Conservation (phyloP, 208 protist genomes). For the Wallacemonas sp. region DNA sequence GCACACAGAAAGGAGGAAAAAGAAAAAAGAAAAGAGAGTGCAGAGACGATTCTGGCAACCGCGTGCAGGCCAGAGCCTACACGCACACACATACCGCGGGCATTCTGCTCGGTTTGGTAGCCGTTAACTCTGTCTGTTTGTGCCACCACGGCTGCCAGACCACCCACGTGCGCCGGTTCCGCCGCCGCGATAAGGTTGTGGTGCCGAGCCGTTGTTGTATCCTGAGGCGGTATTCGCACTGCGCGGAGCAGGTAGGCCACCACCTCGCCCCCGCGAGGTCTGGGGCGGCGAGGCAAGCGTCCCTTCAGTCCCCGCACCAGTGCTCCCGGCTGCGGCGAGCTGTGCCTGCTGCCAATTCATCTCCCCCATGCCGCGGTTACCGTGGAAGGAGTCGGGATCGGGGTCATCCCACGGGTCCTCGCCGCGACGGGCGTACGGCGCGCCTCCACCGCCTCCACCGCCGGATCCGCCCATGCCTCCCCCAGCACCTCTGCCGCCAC, state of each 20-base stretch:
- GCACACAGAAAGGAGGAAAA: background rate
- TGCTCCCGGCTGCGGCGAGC: slow-evolving; percentile 21
- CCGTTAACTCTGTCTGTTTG: too few species aligned
- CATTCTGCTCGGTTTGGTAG: too few species aligned
- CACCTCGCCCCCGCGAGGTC: background rate
- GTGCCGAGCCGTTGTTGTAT: too few species aligned
- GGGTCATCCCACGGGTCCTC: slow-evolving; percentile 82
- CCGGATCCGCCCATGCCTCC: background rate
- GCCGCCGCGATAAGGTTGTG: too few species aligned
- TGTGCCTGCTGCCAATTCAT: slow-evolving; percentile 83
- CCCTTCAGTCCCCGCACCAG: background rate
- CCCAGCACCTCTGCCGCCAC: slow-evolving; percentile 13
- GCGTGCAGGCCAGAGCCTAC: too few species aligned
- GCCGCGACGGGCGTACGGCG: slow-evolving; percentile 12
- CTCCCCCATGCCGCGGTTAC: slow-evolving; percentile 52
- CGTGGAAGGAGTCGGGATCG: slow-evolving; percentile 69
- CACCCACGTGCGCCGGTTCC: too few species aligned
- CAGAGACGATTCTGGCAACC: background rate
- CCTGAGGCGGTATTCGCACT: background rate
- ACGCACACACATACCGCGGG: too few species aligned
- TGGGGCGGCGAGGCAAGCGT: background rate
- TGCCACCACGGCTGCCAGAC: too few species aligned
- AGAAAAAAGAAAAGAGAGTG: slow-evolving; percentile 16
- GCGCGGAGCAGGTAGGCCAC: background rate
- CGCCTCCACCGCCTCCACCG: background rate